Percentiles rank a stretch among this genome's conserved stretches.
Conservation (phyloP, 75 land plant genomes). For the Ceratopteris richardii region DNA sequence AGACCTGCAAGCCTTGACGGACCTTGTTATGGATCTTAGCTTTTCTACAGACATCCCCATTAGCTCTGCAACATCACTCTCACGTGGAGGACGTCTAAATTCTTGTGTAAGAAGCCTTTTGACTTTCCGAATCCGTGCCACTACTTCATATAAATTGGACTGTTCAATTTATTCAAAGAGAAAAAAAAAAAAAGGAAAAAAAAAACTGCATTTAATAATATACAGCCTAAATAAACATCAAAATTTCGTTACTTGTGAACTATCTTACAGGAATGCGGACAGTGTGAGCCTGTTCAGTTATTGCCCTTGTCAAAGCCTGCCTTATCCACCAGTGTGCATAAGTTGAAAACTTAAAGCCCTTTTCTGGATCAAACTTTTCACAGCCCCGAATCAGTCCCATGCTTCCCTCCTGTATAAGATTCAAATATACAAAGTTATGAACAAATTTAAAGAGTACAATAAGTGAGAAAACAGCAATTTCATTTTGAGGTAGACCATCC, state of each 20-base stretch:
- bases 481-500: too few relatives aligned
- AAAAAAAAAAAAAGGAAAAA: too few relatives aligned
- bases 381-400: constrained; percentile 65
- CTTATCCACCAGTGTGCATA: constrained; percentile 86
- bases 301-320: constrained; percentile 45
- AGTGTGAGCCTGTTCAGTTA: constrained; percentile 42
- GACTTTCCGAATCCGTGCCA: constrained; percentile 42
- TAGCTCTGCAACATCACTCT: constrained; percentile 59
- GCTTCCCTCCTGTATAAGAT: constrained; percentile 58
- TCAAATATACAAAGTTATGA: too few relatives aligned
- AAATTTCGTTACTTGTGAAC: too few relatives aligned
- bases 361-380: constrained; percentile 63
- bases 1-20: constrained; percentile 13
- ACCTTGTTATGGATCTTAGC: constrained; percentile 11
- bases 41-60: constrained; percentile 55
- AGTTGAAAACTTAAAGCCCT: constrained; percentile 68
- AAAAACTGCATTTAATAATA: too few relatives aligned
- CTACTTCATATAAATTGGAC: constrained; percentile 49
- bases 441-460: constrained; percentile 2
- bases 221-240: too few relatives aligned
- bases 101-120: constrained; percentile 40
- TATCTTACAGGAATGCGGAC: constrained; percentile 53
- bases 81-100: constrained; percentile 45
- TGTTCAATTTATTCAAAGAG: too few relatives aligned
- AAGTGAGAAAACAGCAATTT: neutral